Evolutionary conservation across 305 asterid genomes (phyloP).

Genomic region (Fraxinus sp.): DNA sequence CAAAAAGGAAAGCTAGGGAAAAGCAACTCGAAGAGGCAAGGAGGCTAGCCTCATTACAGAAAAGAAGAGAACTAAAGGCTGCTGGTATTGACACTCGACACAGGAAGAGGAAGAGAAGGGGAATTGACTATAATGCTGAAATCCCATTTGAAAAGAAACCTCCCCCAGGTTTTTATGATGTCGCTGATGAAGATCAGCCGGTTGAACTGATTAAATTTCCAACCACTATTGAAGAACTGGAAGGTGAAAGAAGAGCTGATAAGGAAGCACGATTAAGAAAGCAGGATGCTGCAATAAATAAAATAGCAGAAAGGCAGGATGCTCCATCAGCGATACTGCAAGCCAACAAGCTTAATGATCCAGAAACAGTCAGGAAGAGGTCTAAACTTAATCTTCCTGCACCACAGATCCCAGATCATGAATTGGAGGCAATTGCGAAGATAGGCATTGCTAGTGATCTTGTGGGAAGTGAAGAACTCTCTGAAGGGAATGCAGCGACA

Average conservation of each 20-base stretch:
- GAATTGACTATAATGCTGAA: slow-evolving; percentile 91
- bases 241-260: slow-evolving; percentile 95
- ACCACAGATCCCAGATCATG: slow-evolving; percentile 94
- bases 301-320: slow-evolving; percentile 90
- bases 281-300: slow-evolving; percentile 88
- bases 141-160: slow-evolving; percentile 96
- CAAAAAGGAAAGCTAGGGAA: slow-evolving; percentile 93
- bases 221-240: slow-evolving; percentile 93
- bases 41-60: slow-evolving; percentile 96
- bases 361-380: slow-evolving; percentile 88
- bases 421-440: slow-evolving; percentile 91
- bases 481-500: slow-evolving; percentile 91
- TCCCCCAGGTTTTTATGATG: slow-evolving; percentile 94
- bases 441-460: slow-evolving; percentile 86
- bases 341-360: slow-evolving; percentile 92
- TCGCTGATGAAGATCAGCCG: slow-evolving; percentile 75
- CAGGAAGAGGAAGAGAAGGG: slow-evolving; percentile 85
- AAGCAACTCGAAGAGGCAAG: slow-evolving; percentile 99
- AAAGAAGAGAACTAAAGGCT: slow-evolving; percentile 92
- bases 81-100: slow-evolving; percentile 77
- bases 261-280: slow-evolving; percentile 87
- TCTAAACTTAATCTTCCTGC: slow-evolving; percentile 87
- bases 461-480: slow-evolving; percentile 71
- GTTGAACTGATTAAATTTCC: slow-evolving; percentile 79
- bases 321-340: slow-evolving; percentile 89